phyloP scores from a whole-genome alignment of 495 filamentous ascomycete species.

The Wilcoxina mikolae region DNA sequence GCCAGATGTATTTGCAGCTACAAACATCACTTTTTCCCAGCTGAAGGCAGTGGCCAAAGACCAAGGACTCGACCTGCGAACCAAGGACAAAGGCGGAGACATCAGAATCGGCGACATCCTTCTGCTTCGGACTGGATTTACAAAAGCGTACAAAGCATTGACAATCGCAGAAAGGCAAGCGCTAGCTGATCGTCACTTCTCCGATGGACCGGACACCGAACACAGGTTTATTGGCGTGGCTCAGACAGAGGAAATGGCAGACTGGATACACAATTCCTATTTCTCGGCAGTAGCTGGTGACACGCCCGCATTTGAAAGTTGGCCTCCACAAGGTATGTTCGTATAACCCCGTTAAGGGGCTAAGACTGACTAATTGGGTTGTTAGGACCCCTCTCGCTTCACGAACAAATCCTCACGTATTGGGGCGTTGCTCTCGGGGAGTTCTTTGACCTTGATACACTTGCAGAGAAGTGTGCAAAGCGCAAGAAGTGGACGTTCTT shows the following conservation, averaged over 20 bases:
- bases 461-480: conserved; percentile 38
- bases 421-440: conserved; percentile 53
- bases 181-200: conserved; percentile 24
- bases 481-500: conserved; percentile 53
- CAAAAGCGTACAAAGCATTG: conserved; percentile 39
- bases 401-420: conserved; percentile 47
- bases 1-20: conserved; percentile 43
- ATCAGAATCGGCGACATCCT: conserved; percentile 50
- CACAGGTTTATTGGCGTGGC: conserved; percentile 42
- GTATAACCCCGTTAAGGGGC: too few relatives aligned
- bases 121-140: conserved; percentile 51
- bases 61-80: conserved; percentile 43
- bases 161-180: conserved; percentile 32
- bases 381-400: conserved; percentile 34
- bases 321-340: conserved; percentile 38
- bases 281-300: conserved; percentile 50
- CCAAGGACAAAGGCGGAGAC: conserved; percentile 40
- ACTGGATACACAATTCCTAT: conserved; percentile 53
- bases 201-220: conserved; percentile 31
- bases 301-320: conserved; percentile 46
- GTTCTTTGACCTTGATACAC: conserved; percentile 44
- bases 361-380: too few relatives aligned
- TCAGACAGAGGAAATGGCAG: conserved; percentile 43
- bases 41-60: conserved; percentile 44
- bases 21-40: conserved; percentile 45